These are phyloP conservation scores for Neurospora sp. DNA, from an alignment of 495 filamentous ascomycete genomes.

Conservation along the genomic window DNA sequence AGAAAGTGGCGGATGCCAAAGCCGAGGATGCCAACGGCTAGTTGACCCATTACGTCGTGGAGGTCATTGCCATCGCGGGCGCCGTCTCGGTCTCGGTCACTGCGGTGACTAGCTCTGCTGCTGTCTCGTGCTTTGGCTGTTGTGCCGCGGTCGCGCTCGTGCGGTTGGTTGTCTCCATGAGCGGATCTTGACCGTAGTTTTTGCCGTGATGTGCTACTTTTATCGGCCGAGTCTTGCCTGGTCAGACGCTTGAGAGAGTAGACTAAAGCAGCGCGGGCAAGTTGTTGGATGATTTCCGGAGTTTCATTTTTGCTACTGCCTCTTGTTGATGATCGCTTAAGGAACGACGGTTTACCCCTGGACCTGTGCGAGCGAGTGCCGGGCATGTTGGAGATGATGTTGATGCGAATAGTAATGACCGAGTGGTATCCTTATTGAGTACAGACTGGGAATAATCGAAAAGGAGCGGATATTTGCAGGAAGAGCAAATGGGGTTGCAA, in stretches of 20 bases:
- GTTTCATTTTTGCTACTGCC: background rate
- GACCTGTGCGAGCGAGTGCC: background rate
- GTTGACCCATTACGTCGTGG: slow-evolving; percentile 16
- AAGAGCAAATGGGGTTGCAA: background rate
- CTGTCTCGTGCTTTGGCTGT: background rate
- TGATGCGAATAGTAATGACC: background rate
- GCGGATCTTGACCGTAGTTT: background rate
- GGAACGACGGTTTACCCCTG: background rate
- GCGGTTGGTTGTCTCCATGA: background rate
- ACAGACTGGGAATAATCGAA: background rate
- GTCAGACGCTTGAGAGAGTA: slow-evolving; percentile 15
- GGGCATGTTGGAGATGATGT: background rate
- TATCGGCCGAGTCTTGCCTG: slow-evolving; percentile 1
- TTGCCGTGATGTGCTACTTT: background rate
- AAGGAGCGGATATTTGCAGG: background rate
- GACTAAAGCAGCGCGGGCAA: slow-evolving; percentile 16
- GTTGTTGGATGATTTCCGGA: slow-evolving; percentile 14
- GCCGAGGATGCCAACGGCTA: slow-evolving; percentile 15
- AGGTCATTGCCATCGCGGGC: slow-evolving; percentile 10
- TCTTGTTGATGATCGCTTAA: background rate
- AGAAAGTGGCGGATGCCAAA: slow-evolving; percentile 16
- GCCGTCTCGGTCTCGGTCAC: background rate
- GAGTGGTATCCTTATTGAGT: background rate
- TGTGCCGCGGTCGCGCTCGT: background rate
- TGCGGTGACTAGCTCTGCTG: slow-evolving; percentile 1